Conservation (phyloP, 441 rosid genomes). For the Croton laevigatus region DNA sequence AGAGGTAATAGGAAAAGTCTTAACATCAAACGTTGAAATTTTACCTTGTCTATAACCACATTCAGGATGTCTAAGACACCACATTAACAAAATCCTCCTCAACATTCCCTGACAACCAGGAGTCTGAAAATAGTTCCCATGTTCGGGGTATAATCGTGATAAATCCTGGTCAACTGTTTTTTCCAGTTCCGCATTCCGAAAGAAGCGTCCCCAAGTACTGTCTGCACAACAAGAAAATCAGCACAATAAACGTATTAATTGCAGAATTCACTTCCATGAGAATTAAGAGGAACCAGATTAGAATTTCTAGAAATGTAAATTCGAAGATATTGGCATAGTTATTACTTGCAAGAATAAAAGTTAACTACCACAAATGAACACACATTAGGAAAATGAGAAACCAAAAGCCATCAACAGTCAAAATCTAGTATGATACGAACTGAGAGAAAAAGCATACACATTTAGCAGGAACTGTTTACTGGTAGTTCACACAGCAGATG, state of each 20-base stretch:
- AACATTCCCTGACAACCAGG: conserved; percentile 93
- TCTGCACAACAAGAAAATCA: conserved; percentile 42
- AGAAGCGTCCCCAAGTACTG: conserved; percentile 94
- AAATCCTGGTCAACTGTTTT: conserved; percentile 91
- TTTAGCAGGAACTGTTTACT: background rate
- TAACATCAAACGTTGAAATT: conserved; percentile 1
- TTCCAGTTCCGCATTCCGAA: conserved; percentile 87
- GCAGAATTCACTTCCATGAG: background rate
- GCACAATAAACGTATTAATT: background rate
- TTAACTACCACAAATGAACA: background rate
- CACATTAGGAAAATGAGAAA: background rate
- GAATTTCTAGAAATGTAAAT: background rate
- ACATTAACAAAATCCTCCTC: conserved; percentile 73
- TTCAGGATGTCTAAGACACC: conserved; percentile 93
- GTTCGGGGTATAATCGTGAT: conserved; percentile 84
- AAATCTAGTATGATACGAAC: background rate
- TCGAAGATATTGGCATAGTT: background rate
- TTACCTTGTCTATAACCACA: conserved; percentile 90
- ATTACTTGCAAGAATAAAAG: background rate
- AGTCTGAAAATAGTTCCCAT: conserved; percentile 89
- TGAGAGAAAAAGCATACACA: background rate
- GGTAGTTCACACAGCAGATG: background rate
- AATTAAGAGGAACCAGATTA: background rate
- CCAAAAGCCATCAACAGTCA: background rate
- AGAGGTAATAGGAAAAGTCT: background rate